Conservation (phyloP, 2,329 filamentous ascomycete species). For the Talaromyces islandicus region DNA sequence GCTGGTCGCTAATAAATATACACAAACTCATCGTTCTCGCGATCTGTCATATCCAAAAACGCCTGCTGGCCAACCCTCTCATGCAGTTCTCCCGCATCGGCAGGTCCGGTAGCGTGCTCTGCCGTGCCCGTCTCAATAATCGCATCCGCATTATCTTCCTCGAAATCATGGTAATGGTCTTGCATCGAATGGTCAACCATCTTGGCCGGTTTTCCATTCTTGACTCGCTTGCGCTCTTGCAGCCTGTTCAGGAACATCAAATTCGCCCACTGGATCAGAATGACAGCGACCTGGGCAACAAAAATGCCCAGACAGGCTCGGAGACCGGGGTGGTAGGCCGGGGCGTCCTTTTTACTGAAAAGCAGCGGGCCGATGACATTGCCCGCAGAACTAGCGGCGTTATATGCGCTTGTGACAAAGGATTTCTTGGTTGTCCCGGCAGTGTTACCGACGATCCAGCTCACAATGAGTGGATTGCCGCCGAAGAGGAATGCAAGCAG, state of each 20-base stretch:
- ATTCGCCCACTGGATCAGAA: constrained; percentile 50
- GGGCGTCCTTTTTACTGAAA: constrained; percentile 54
- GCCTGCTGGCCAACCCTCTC: constrained; percentile 44
- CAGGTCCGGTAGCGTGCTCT: constrained; percentile 3
- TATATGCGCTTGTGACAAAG: constrained; percentile 58
- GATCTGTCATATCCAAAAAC: constrained; percentile 58
- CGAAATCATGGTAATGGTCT: constrained; percentile 38
- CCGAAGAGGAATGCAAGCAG: constrained; percentile 61
- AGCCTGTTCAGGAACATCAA: constrained; percentile 49
- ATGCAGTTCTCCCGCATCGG: background rate
- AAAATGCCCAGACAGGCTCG: constrained; percentile 43
- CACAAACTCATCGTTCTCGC: constrained; percentile 63
- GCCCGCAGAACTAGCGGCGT: constrained; percentile 55
- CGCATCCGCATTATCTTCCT: constrained; percentile 15
- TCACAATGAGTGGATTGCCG: constrained; percentile 59
- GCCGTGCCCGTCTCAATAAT: constrained; percentile 16
- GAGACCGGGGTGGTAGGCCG: constrained; percentile 54
- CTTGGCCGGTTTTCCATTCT: constrained; percentile 55
- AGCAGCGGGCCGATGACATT: constrained; percentile 64
- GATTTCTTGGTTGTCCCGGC: constrained; percentile 64
- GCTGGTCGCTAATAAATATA: constrained; percentile 47
- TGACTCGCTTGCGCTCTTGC: constrained; percentile 50
- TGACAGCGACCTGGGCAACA: constrained; percentile 47
- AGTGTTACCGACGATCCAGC: constrained; percentile 65
- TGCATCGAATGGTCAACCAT: constrained; percentile 59